Evolutionary conservation across 2,329 filamentous ascomycete genomes (phyloP).

Genomic region (Aspergillus texensis): DNA sequence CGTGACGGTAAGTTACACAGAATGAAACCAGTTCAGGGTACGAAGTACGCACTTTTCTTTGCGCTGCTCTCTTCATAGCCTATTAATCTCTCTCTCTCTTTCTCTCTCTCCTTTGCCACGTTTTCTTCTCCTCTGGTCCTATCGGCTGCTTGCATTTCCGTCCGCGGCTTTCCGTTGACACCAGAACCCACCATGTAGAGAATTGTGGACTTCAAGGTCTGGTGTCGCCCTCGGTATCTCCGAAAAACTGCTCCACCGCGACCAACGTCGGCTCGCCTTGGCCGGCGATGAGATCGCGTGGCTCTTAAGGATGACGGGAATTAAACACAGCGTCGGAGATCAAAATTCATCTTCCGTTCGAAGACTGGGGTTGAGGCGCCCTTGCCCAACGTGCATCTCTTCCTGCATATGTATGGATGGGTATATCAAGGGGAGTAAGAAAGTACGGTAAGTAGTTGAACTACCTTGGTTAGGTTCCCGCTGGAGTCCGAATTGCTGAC

Average conservation of each 20-base stretch:
- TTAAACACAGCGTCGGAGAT: slow-evolving; percentile 7
- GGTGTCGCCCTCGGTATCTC: slow-evolving; percentile 20
- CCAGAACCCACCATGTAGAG: slow-evolving; percentile 31
- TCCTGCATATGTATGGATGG: neutral
- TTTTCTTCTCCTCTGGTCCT: slow-evolving; percentile 30
- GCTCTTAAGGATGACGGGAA: slow-evolving; percentile 12
- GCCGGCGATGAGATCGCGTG: slow-evolving; percentile 13
- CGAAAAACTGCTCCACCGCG: slow-evolving; percentile 17
- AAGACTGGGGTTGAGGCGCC: slow-evolving; percentile 11
- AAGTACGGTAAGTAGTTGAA: neutral
- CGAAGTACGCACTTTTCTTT: neutral
- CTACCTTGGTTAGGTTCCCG: neutral
- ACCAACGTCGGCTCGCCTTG: slow-evolving; percentile 17
- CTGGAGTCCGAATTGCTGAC: neutral
- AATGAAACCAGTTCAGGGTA: neutral
- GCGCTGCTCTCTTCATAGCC: slow-evolving; percentile 1
- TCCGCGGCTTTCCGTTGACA: slow-evolving; percentile 38
- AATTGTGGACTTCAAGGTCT: slow-evolving; percentile 21
- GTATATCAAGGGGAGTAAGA: neutral
- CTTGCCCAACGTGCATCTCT: slow-evolving; percentile 7
- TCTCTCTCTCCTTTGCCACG: slow-evolving; percentile 25
- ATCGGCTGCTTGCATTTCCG: slow-evolving; percentile 37
- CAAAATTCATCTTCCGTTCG: neutral
- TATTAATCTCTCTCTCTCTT: slow-evolving; percentile 6
- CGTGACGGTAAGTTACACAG: slow-evolving; percentile 12